Evolutionary conservation across 306 rosid species (phyloP).

Genomic region (Pueraria montana): DNA sequence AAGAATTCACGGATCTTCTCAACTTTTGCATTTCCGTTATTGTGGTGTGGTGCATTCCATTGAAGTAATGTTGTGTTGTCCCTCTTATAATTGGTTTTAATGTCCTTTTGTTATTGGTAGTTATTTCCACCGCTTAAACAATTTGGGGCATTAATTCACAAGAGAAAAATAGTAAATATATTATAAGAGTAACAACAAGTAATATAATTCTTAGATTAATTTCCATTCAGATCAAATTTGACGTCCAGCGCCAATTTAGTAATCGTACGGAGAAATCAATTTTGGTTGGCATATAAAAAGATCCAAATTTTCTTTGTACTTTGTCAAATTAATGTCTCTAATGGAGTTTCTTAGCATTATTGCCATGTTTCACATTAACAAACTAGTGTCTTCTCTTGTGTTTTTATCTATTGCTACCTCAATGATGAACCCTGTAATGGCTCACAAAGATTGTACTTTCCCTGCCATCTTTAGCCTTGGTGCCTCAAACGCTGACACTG

Average conservation of each 20-base stretch:
- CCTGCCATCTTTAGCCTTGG: slow-evolving; percentile 39
- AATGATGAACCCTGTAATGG: slow-evolving; percentile 15
- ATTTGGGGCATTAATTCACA: too few species aligned
- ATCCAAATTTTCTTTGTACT: background rate
- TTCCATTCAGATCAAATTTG: background rate
- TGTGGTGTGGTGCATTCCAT: too few species aligned
- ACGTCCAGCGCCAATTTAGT: background rate
- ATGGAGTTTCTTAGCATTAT: slow-evolving; percentile 15
- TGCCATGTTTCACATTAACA: background rate
- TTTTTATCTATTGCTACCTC: background rate
- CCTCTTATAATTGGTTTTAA: too few species aligned
- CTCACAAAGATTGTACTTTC: slow-evolving; percentile 36
- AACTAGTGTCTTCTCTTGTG: background rate
- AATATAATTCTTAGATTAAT: too few species aligned
- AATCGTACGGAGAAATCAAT: background rate
- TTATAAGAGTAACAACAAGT: too few species aligned
- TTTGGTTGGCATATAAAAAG: background rate
- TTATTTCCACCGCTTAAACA: too few species aligned
- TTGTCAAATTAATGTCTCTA: background rate
- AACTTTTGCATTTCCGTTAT: too few species aligned
- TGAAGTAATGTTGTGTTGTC: too few species aligned
- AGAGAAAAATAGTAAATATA: too few species aligned
- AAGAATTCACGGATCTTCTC: too few species aligned
- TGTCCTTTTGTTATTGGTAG: too few species aligned
- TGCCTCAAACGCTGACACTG: slow-evolving; percentile 45